Base-by-base conservation (phyloP, 2,329 filamentous ascomycete genomes). In the Fusarium sacchari region DNA sequence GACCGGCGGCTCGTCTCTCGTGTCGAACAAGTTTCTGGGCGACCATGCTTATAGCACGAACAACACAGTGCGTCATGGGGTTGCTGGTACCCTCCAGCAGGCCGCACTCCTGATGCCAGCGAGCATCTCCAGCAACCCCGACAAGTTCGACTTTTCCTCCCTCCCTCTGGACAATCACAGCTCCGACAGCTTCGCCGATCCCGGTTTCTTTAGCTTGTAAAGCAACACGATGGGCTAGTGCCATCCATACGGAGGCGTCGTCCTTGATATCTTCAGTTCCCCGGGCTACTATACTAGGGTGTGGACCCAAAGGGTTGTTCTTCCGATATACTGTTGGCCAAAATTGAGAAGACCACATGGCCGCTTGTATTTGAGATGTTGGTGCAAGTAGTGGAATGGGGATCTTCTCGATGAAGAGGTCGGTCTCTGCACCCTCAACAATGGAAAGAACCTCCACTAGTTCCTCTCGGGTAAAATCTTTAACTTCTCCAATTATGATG, bases 311-410 rank as follows among this genome's bases (percentile, higher is more conserved):
- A 5, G 94, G 94, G 79, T 96, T 96, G 74, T 93, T 95, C 84
- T 95, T 95, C 72, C 94, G 92, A 83, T 96, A 97, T 55, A 95
- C 90, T 4, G 92, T 93, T 18, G 94, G 94, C 94, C 94, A 97
- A 81, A 94, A 96, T 75, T 91, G 87, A 39, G 88, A 85, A 32
- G 90, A 92, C 93, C 93, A 96, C 79, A 89, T 85, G 32, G 88
- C 89, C 14, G 94, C 93, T 81, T 96, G 93, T 43, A 92, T 86
- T 74, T 92, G 89, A 7, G 93, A 95, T 10, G 92, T 94, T 5
- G 94, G 94, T 30, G 93, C 88, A 49, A 94, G 84, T 32, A 92
- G 84, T 12, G 94, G 94, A 18, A 96, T 91, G 0, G 90, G 88
- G 61, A 94, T 89, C 61, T 86, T 87, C 60, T 88, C 86, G 57